These are phyloP conservation scores for Strobilomyces confusus DNA, from an alignment of 768 basidiomycete species.

Conservation along the genomic window DNA sequence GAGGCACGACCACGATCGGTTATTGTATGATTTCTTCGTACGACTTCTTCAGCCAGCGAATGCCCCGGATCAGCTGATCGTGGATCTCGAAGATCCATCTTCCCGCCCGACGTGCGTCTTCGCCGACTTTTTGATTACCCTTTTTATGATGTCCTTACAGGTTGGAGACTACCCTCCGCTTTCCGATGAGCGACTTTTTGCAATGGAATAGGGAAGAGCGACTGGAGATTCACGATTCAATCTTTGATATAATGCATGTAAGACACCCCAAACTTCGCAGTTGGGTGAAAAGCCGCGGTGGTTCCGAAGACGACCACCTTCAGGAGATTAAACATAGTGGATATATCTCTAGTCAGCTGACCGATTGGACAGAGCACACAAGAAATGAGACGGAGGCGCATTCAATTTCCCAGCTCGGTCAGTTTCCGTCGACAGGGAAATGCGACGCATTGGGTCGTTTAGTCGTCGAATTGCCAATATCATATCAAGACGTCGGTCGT, in stretches of 20 bases:
- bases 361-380: background rate
- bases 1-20: constrained; percentile 9
- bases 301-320: background rate
- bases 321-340: background rate
- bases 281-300: background rate
- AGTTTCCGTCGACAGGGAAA: background rate
- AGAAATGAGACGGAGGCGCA: background rate
- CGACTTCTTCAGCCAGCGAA: background rate
- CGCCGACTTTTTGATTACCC: too few species aligned
- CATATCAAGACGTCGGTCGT: background rate
- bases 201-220: background rate
- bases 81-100: background rate
- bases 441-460: constrained; percentile 6
- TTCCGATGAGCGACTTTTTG: background rate
- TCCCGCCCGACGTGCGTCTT: constrained; percentile 3
- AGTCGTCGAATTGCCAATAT: background rate
- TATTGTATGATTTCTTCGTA: constrained; percentile 10
- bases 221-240: background rate
- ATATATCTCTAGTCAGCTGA: background rate
- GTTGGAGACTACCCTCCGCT: background rate
- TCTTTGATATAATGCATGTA: accelerated
- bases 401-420: constrained; percentile 1
- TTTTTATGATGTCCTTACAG: background rate
- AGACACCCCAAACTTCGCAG: background rate
- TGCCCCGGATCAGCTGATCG: background rate